Percentiles rank a stretch among this genome's conserved stretches.
These are phyloP conservation scores for Botryotinia narcissicola DNA, from an alignment of 2,329 filamentous ascomycete species.

Conservation along the genomic window DNA sequence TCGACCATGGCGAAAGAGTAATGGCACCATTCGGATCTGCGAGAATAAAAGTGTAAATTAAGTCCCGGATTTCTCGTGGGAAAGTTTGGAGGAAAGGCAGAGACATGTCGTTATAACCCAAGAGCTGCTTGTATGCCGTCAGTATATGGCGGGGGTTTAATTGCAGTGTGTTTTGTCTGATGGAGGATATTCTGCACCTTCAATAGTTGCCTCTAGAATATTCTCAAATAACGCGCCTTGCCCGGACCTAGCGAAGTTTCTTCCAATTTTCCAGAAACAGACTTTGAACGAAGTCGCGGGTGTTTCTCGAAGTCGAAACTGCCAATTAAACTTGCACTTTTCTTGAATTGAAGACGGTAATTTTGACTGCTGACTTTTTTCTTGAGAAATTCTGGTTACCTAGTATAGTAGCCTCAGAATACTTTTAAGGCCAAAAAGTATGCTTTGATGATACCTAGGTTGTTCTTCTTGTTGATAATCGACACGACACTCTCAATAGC, in stretches of 20 bases:
- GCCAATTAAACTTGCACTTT: not conserved
- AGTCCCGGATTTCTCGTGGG: slow-evolving; percentile 36
- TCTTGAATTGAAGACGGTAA: not conserved
- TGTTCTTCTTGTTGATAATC: not conserved
- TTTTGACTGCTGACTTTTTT: not conserved
- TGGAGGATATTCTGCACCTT: not conserved
- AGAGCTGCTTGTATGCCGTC: not conserved
- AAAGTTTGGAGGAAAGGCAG: slow-evolving; percentile 30
- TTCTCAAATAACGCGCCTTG: not conserved
- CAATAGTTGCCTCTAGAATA: not conserved
- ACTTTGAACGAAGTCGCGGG: not conserved
- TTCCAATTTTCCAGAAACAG: not conserved
- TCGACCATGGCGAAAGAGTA: slow-evolving; percentile 33
- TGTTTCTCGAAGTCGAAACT: not conserved
- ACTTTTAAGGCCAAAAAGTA: not conserved
- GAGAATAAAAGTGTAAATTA: slow-evolving; percentile 35
- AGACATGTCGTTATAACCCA: slow-evolving; percentile 21
- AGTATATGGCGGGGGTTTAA: too few relatives aligned
- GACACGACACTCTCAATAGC: not conserved
- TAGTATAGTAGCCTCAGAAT: not conserved
- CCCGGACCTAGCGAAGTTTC: not conserved
- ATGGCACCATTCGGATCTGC: slow-evolving; percentile 28
- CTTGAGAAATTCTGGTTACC: not conserved
- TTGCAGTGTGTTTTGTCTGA: not conserved
- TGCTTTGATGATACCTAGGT: not conserved